Conservation (phyloP, 2,329 filamentous ascomycete genomes). For the Fusarium heterosporum region DNA sequence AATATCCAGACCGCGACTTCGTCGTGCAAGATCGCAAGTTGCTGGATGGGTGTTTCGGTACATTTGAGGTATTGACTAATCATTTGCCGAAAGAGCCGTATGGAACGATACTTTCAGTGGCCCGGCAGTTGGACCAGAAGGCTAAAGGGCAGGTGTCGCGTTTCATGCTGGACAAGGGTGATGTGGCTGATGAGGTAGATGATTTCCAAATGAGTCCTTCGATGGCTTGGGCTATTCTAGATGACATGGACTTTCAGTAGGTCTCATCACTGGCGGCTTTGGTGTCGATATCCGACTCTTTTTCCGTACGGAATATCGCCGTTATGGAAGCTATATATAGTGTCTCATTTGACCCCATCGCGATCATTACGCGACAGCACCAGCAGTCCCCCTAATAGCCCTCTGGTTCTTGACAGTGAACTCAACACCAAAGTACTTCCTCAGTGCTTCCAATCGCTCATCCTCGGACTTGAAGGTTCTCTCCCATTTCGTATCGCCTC, state of each 20-base stretch:
- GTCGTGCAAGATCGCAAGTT: conserved; percentile 11
- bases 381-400: conserved; percentile 18
- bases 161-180: not conserved
- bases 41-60: conserved; percentile 10
- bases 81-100: conserved; percentile 10
- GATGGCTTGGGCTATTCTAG: conserved; percentile 20
- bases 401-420: conserved; percentile 3
- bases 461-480: conserved; percentile 9
- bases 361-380: conserved; percentile 2
- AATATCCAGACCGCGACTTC: conserved; percentile 26
- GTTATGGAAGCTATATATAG: no score
- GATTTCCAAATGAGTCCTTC: conserved; percentile 21
- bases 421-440: conserved; percentile 18
- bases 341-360: not conserved
- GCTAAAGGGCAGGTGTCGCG: conserved; percentile 33
- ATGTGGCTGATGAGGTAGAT: not conserved
- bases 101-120: conserved; percentile 20
- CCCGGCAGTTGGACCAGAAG: conserved; percentile 28
- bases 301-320: not conserved
- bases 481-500: conserved; percentile 2
- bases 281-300: not conserved
- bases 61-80: conserved; percentile 1
- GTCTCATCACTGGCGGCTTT: not conserved
- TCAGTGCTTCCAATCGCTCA: conserved; percentile 8
- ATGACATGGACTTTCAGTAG: conserved; percentile 28